A percentile compares a stretch with the other conserved stretches of the same genome.
Evolutionary conservation across 2,329 filamentous ascomycete genomes (phyloP).

Genomic region (Diplodia scrobiculata): DNA sequence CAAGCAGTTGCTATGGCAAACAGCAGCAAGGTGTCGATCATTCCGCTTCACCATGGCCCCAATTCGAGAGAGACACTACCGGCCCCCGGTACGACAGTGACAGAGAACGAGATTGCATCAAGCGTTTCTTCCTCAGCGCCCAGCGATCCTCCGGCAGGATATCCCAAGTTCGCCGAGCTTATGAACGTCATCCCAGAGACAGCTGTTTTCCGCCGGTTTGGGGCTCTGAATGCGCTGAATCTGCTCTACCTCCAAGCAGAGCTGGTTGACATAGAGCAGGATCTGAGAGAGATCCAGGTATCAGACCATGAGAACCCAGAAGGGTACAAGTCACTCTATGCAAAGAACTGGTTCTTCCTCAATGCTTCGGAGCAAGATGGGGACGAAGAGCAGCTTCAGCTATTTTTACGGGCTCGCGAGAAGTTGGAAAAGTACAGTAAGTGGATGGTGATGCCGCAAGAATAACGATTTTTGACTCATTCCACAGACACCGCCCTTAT

Average conservation of each 20-base stretch:
- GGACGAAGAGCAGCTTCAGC: neutral
- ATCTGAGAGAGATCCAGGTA: neutral
- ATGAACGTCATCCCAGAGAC: slow-evolving; percentile 5
- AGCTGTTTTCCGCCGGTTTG: slow-evolving; percentile 12
- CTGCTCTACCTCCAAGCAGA: slow-evolving; percentile 21
- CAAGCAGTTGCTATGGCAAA: too few relatives aligned
- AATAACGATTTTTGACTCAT: too few relatives aligned
- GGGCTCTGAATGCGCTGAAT: slow-evolving; percentile 10
- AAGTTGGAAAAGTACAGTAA: slow-evolving; percentile 17
- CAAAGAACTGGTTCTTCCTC: neutral
- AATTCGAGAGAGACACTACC: neutral
- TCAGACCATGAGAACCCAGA: neutral
- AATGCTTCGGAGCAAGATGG: neutral
- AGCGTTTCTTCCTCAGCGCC: neutral
- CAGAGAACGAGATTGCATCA: neutral
- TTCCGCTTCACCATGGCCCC: too few relatives aligned
- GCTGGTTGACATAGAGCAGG: neutral
- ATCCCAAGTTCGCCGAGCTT: slow-evolving; percentile 11
- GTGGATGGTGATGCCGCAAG: too few relatives aligned
- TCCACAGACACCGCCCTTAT: too few relatives aligned
- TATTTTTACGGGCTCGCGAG: neutral
- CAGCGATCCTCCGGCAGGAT: neutral
- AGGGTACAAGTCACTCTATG: neutral
- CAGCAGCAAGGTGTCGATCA: too few relatives aligned
- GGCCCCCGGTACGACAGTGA: neutral